These are phyloP conservation scores for Margaritispora aquatica DNA, from an alignment of 495 filamentous ascomycete genomes.

Conservation along the genomic window DNA sequence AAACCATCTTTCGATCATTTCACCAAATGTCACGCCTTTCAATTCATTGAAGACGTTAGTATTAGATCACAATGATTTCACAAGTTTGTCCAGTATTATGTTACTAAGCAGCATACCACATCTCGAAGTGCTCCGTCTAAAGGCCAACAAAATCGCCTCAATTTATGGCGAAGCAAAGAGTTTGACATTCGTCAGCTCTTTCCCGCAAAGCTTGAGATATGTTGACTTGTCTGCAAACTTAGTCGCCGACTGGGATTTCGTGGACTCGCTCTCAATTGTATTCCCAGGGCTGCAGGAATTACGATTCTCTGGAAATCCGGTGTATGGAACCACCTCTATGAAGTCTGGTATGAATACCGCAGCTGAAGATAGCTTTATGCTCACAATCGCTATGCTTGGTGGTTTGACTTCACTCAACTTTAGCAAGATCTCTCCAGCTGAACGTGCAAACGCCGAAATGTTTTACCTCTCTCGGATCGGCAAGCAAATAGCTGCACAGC, in stretches of 20 bases:
- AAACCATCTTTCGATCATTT: slow-evolving; percentile 31
- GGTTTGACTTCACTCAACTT: slow-evolving; percentile 69
- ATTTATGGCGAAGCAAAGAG: slow-evolving; percentile 30
- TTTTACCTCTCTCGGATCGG: slow-evolving; percentile 84
- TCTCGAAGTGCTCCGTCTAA: slow-evolving; percentile 56
- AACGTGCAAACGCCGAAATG: slow-evolving; percentile 81
- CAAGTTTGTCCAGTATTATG: slow-evolving; percentile 49
- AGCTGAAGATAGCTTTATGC: slow-evolving; percentile 76
- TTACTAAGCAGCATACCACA: slow-evolving; percentile 49
- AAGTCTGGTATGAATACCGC: slow-evolving; percentile 27
- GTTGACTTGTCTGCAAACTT: slow-evolving; percentile 78
- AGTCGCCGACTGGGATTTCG: slow-evolving; percentile 61
- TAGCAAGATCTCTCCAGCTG: slow-evolving; percentile 59
- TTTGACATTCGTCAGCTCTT: background rate
- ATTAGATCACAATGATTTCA: slow-evolving; percentile 72
- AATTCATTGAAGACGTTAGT: slow-evolving; percentile 46
- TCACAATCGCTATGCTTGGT: slow-evolving; percentile 72
- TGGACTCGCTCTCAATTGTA: slow-evolving; percentile 54
- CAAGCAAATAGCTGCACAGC: slow-evolving; percentile 58
- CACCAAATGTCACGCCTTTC: background rate
- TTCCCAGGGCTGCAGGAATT: slow-evolving; percentile 70
- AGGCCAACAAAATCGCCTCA: slow-evolving; percentile 44
- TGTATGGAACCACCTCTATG: slow-evolving; percentile 55
- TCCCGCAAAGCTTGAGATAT: slow-evolving; percentile 39
- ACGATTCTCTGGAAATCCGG: slow-evolving; percentile 76